Conservation (phyloP, 108 stramenopile species). For the Cylindrotheca closterium region DNA sequence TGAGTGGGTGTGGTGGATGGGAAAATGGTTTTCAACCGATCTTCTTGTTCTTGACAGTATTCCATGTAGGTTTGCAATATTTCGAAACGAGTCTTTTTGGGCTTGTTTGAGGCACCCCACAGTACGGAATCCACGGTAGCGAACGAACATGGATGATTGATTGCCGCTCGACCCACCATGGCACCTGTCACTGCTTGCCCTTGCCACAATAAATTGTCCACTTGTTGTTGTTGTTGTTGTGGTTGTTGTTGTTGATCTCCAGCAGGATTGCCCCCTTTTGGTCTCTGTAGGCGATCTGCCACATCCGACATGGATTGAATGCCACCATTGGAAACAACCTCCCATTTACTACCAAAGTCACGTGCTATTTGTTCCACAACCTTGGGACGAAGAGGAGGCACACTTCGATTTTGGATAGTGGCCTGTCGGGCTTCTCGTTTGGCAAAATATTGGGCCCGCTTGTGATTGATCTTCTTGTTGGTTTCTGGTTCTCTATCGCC, state of each 20-base stretch:
- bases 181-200: slow-evolving; percentile 16
- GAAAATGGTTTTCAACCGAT: not conserved
- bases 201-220: too few relatives aligned
- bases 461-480: slow-evolving; percentile 34
- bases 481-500: not conserved
- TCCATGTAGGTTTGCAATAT: slow-evolving; percentile 26
- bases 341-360: slow-evolving; percentile 19
- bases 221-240: too few relatives aligned
- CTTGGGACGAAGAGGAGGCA: slow-evolving; percentile 36
- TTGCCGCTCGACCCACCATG: slow-evolving; percentile 48
- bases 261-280: too few relatives aligned
- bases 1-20: not conserved
- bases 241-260: too few relatives aligned
- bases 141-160: slow-evolving; percentile 56
- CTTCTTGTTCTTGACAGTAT: slow-evolving; percentile 40
- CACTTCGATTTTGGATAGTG: slow-evolving; percentile 37
- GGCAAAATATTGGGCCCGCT: slow-evolving; percentile 37
- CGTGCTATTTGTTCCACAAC: slow-evolving; percentile 21
- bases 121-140: slow-evolving; percentile 24
- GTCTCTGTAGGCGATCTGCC: not conserved
- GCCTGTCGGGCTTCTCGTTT: slow-evolving; percentile 21
- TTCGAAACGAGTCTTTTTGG: slow-evolving; percentile 7
- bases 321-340: slow-evolving; percentile 43
- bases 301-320: slow-evolving; percentile 25
- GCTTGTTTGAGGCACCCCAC: not conserved